Evolutionary conservation across 2,329 filamentous ascomycete genomes (phyloP).

Genomic region (Clarireedia monteithiana): DNA sequence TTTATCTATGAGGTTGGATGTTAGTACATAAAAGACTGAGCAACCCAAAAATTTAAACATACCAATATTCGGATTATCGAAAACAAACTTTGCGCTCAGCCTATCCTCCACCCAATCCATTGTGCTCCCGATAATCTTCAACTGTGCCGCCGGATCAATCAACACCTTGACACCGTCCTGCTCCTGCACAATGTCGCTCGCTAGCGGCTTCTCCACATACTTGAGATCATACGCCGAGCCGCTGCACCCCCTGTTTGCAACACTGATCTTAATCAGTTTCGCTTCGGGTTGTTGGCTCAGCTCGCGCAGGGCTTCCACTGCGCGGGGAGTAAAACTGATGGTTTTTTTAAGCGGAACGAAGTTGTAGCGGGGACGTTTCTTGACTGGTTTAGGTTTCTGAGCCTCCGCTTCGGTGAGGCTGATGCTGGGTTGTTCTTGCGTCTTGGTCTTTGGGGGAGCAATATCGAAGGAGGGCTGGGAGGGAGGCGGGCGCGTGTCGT

Average conservation of each 20-base stretch:
- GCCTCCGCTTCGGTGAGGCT: slow-evolving; percentile 55
- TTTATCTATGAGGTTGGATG: slow-evolving; percentile 56
- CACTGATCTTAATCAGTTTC: slow-evolving; percentile 89
- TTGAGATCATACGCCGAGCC: slow-evolving; percentile 90
- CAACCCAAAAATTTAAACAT: slow-evolving; percentile 12
- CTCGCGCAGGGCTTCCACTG: slow-evolving; percentile 68
- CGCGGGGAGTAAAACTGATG: slow-evolving; percentile 74
- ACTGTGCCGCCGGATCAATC: slow-evolving; percentile 93
- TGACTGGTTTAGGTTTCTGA: slow-evolving; percentile 54
- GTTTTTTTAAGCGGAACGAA: slow-evolving; percentile 82
- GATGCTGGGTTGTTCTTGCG: slow-evolving; percentile 31
- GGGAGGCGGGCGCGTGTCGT: slow-evolving; percentile 40
- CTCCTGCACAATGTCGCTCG: slow-evolving; percentile 86
- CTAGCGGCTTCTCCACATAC: slow-evolving; percentile 83
- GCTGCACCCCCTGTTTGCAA: slow-evolving; percentile 89
- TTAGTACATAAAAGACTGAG: not conserved
- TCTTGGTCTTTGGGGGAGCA: not conserved
- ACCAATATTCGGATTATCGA: slow-evolving; percentile 98
- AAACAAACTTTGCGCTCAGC: slow-evolving; percentile 84
- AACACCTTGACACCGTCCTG: slow-evolving; percentile 94
- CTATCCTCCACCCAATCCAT: slow-evolving; percentile 99
- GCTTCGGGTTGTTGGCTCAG: slow-evolving; percentile 80
- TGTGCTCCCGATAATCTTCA: slow-evolving; percentile 96
- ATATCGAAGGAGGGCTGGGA: slow-evolving; percentile 29
- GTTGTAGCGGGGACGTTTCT: slow-evolving; percentile 49